Percentiles rank a stretch among this genome's conserved stretches.
These are phyloP conservation scores for Sporothrix pallida DNA, from an alignment of 2,329 filamentous ascomycete genomes.

Conservation along the genomic window DNA sequence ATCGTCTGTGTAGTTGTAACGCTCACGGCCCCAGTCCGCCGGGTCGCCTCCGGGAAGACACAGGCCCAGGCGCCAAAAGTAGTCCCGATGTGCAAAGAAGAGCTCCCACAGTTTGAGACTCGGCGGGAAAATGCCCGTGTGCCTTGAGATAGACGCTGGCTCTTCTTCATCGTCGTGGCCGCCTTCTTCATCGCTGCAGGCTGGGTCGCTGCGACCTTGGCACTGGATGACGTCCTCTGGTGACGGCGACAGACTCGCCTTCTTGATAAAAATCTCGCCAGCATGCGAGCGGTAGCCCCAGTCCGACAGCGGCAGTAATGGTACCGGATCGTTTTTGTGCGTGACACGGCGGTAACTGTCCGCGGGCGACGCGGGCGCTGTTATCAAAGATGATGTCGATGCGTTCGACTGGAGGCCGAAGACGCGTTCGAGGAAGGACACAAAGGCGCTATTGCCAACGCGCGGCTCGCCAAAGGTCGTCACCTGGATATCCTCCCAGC, in stretches of 20 bases:
- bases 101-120: conserved; percentile 85
- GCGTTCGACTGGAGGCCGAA: conserved; percentile 51
- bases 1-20: conserved; percentile 48
- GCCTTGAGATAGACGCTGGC: neutral
- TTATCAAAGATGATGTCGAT: neutral
- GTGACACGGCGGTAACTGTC: conserved; percentile 77
- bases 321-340: conserved; percentile 85
- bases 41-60: conserved; percentile 84
- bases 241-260: conserved; percentile 69
- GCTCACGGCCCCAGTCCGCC: conserved; percentile 66
- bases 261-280: conserved; percentile 86
- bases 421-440: conserved; percentile 59
- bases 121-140: conserved; percentile 61
- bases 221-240: conserved; percentile 74
- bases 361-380: conserved; percentile 33
- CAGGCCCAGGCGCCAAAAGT: conserved; percentile 91
- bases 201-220: conserved; percentile 69
- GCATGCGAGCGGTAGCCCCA: conserved; percentile 88
- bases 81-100: conserved; percentile 92
- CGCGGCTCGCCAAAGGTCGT: conserved; percentile 94
- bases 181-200: conserved; percentile 71
- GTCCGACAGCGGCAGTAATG: conserved; percentile 80
- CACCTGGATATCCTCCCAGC: conserved; percentile 71
- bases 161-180: conserved; percentile 39
- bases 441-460: conserved; percentile 63